Evolutionary conservation across 2,329 filamentous ascomycete species (phyloP).

Genomic region (Diplodia corticola): DNA sequence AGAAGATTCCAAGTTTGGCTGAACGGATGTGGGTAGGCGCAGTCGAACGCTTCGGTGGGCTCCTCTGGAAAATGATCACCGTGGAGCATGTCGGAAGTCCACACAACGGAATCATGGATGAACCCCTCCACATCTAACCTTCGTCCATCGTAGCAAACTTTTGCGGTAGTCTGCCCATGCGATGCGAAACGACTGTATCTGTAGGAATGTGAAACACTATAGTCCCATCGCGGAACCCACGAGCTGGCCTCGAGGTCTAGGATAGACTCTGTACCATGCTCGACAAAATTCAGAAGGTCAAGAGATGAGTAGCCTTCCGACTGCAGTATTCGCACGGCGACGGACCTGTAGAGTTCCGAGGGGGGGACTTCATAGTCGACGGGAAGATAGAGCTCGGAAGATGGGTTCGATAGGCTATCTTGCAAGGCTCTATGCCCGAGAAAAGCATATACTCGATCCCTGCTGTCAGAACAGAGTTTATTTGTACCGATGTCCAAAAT

Average conservation of each 20-base stretch:
- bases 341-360: not conserved
- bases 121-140: not conserved
- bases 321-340: not conserved
- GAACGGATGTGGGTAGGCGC: not conserved
- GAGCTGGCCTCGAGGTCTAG: not conserved
- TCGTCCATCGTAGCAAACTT: accelerated
- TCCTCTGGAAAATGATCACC: accelerated
- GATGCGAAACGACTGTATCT: too few relatives aligned
- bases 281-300: not conserved
- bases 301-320: not conserved
- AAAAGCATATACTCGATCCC: not conserved
- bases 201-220: not conserved
- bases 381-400: not conserved
- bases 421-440: not conserved
- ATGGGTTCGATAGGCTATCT: not conserved
- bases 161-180: not conserved
- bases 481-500: too few relatives aligned
- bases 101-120: not conserved
- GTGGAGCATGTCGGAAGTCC: not conserved
- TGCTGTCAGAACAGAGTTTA: not conserved
- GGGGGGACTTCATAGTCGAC: not conserved
- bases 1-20: not conserved
- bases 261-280: not conserved
- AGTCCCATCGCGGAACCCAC: not conserved
- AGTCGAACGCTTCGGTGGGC: not conserved